A percentile compares a stretch with the other conserved stretches of the same genome.
These are phyloP conservation scores for Ophiosphaerella korrae DNA, from an alignment of 2,329 filamentous ascomycete species.

Conservation along the genomic window DNA sequence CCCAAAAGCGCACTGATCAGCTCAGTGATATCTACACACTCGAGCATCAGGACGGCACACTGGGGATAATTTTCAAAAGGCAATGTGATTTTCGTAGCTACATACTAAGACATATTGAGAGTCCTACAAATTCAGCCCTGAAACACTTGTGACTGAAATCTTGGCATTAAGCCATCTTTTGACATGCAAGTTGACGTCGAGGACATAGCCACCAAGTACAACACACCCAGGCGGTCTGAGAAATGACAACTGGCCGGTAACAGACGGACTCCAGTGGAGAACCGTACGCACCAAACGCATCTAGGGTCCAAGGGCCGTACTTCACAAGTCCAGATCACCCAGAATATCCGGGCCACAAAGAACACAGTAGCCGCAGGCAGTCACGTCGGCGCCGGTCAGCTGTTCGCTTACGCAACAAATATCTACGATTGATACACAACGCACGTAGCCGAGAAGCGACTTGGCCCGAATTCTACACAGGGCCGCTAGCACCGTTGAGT, in stretches of 20 bases:
- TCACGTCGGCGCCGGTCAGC: no score
- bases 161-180: background rate
- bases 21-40: no score
- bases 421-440: conserved; percentile 17
- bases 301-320: conserved; percentile 15
- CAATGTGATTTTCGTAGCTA: no score
- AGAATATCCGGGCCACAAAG: no score
- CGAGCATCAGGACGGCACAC: no score
- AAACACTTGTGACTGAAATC: no score
- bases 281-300: conserved; percentile 14
- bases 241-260: conserved; percentile 12
- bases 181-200: conserved; percentile 12
- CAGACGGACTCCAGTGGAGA: conserved; percentile 20
- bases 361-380: no score
- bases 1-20: no score
- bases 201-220: conserved; percentile 4
- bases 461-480: conserved; percentile 4
- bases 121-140: no score
- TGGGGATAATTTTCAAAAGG: no score
- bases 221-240: conserved; percentile 11
- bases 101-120: no score
- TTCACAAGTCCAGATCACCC: background rate
- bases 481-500: conserved; percentile 10
- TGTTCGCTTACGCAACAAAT: conserved; percentile 22
- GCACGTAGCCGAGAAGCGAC: conserved; percentile 24